Evolutionary conservation across 2,329 filamentous ascomycete species (phyloP), one percentile per base, ranked within the genome.

Genomic region (Sarocladiaceae sp.): DNA sequence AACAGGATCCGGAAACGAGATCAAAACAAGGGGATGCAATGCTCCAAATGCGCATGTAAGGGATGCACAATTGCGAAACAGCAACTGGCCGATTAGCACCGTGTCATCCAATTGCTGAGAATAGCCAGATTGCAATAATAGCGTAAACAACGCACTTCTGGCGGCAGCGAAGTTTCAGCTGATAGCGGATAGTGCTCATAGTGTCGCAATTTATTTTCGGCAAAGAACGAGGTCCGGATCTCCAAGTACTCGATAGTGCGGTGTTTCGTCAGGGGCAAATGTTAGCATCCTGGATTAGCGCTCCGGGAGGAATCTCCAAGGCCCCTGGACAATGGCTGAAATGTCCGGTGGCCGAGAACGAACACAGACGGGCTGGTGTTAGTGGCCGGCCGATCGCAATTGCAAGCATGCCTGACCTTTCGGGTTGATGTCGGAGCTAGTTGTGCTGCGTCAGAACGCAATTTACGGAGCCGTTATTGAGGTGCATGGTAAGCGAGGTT

Each of bases 341-440:
- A 20, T 20, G 17, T 11, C 37, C 37, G 15, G 12, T 23, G 37
- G 18, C 37, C 20, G 17, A 22, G 37, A 23, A 5, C 18, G 12
- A 25, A 46, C 25, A n/a, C 40, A 29, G 29, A 25, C 26, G 44
- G 18, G 6, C 17, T 48, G 44, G 11, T 48, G 28, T 48, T 48
- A 48, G 44, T 33, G 44, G 44, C 44, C 26, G 44, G 44, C 28
- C 44, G 44, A 48, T 48, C 44, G 44, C 17, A 31, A 48, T 48
- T 29, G 44, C 26, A 48, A n/a, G n/a, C 44, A 33, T 18, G 44
- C 12, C 28, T 29, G 22, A 15, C 25, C 44, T 29, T 25, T 46
- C 44, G 44, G 26, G 12, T 33, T 31, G 44, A 31, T 20, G 44
- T 31, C 28, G 26, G 26, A 17, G 12, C 3, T 26, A 17, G 44